Conservation (phyloP, 2,329 filamentous ascomycete genomes). For the Cercospora beticola region DNA sequence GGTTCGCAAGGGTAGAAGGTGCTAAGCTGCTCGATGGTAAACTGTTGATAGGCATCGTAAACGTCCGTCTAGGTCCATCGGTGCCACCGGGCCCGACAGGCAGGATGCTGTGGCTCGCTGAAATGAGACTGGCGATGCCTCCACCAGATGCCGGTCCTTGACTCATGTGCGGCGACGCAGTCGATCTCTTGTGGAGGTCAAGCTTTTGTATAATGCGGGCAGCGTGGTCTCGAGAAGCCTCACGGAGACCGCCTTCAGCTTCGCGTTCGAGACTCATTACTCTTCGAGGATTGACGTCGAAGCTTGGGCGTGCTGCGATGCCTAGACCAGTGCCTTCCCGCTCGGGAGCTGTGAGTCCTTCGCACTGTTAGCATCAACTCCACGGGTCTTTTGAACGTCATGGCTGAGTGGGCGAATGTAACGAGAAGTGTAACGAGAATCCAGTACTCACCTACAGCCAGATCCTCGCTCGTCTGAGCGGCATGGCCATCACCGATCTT, state of each 20-base stretch:
- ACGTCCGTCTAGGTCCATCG: conserved; percentile 27
- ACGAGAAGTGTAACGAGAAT: background rate
- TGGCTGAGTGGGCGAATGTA: background rate
- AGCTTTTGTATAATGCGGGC: conserved; percentile 89
- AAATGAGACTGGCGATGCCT: conserved; percentile 82
- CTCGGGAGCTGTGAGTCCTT: conserved; percentile 47
- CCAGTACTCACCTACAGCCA: conserved; percentile 56
- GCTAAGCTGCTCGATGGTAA: conserved; percentile 63
- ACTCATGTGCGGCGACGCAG: conserved; percentile 43
- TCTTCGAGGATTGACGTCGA: conserved; percentile 61
- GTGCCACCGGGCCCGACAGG: conserved; percentile 58
- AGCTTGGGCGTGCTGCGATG: conserved; percentile 63
- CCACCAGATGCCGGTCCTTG: conserved; percentile 47
- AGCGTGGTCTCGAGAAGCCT: conserved; percentile 76
- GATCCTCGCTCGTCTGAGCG: conserved; percentile 56
- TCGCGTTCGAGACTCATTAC: conserved; percentile 52
- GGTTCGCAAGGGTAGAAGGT: conserved; percentile 76
- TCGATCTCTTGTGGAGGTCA: conserved; percentile 80
- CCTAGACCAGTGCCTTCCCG: conserved; percentile 36
- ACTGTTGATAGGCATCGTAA: conserved; percentile 44
- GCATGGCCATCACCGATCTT: conserved; percentile 68
- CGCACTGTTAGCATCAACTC: background rate
- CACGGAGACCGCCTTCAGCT: conserved; percentile 55
- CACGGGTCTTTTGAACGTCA: background rate
- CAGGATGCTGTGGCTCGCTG: conserved; percentile 76